A percentile compares a stretch with the other conserved stretches of the same genome.
phyloP scores from a whole-genome alignment of 139 green algal species.

The Nannochloris sp. region DNA sequence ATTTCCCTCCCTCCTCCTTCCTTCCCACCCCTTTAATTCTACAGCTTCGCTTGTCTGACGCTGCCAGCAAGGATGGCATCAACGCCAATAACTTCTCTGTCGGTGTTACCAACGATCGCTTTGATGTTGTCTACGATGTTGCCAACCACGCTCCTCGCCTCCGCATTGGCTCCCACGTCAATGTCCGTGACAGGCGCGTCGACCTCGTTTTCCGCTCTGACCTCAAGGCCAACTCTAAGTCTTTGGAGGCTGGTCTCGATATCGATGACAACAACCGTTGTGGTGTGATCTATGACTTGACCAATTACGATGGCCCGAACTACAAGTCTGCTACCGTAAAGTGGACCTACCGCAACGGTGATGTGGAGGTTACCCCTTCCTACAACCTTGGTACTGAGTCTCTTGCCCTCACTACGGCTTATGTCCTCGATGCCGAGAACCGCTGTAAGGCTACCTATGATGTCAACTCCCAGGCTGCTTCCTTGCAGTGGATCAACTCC shows the following conservation, averaged over 20 bases:
- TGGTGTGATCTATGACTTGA: conserved; percentile 16
- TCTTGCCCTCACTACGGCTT: conserved; percentile 3
- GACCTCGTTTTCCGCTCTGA: not conserved
- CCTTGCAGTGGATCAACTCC: conserved; percentile 23
- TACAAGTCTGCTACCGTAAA: conserved; percentile 7
- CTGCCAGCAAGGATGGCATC: conserved; percentile 5
- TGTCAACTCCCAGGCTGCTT: conserved; percentile 10
- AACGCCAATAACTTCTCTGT: not conserved
- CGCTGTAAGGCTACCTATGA: conserved; percentile 13
- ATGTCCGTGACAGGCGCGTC: not conserved
- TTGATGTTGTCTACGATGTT: conserved; percentile 9
- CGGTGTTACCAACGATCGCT: conserved; percentile 2
- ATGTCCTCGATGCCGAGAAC: conserved; percentile 27
- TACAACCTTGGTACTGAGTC: conserved; percentile 30
- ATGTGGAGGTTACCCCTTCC: conserved; percentile 18
- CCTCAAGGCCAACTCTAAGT: conserved; percentile 11
- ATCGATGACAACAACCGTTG: conserved; percentile 30
- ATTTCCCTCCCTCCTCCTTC: not conserved
- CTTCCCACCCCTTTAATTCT: no score
- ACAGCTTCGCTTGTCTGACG: conserved; percentile 12
- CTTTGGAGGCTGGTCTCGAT: conserved; percentile 7
- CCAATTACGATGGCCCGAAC: conserved; percentile 9
- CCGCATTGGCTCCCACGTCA: not conserved
- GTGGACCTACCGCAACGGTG: conserved; percentile 14
- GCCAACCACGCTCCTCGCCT: conserved; percentile 2